A percentile compares a stretch with the other conserved stretches of the same genome.
Evolutionary conservation across 164 flowering plant species (phyloP).

Genomic region (Euptelea pleiosperma): DNA sequence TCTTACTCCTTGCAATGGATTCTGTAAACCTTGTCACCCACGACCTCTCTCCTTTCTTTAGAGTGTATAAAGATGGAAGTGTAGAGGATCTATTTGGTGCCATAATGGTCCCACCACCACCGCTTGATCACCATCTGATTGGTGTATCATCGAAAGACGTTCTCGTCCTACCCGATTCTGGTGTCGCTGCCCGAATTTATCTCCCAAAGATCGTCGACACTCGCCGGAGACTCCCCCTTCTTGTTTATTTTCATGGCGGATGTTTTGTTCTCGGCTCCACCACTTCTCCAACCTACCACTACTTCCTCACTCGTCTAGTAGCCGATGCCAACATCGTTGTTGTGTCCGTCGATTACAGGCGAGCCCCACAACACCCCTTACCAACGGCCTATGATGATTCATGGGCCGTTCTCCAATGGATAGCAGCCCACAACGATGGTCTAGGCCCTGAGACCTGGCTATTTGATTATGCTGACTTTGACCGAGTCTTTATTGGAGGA

Average conservation of each 20-base stretch:
- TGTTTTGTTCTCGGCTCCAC: constrained; percentile 31
- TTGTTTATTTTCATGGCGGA: constrained; percentile 42
- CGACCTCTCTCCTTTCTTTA: too few relatives aligned
- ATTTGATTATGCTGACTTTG: constrained; percentile 22
- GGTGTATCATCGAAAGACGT: constrained; percentile 36
- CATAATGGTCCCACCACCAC: too few relatives aligned
- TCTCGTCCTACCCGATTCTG: constrained; percentile 13
- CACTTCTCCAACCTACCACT: constrained; percentile 23
- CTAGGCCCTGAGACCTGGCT: constrained; percentile 33
- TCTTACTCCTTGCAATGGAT: too few relatives aligned
- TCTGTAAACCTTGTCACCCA: too few relatives aligned
- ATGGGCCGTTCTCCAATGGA: constrained; percentile 37
- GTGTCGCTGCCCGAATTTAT: constrained; percentile 34
- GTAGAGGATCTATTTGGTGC: too few relatives aligned
- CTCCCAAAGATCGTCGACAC: constrained; percentile 18
- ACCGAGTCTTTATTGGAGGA: constrained; percentile 30
- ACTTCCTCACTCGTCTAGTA: constrained; percentile 14
- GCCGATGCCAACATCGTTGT: constrained; percentile 21
- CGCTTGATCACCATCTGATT: too few relatives aligned
- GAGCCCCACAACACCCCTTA: constrained; percentile 37
- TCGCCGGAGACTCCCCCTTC: constrained; percentile 23
- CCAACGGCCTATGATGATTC: constrained; percentile 42
- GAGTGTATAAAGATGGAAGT: too few relatives aligned
- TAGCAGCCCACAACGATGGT: constrained; percentile 20
- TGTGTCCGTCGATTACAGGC: constrained; percentile 32